A percentile compares a stretch with the other conserved stretches of the same genome.
phyloP scores from a whole-genome alignment of 306 rosid genomes.

The Gleditsia sinensis region DNA sequence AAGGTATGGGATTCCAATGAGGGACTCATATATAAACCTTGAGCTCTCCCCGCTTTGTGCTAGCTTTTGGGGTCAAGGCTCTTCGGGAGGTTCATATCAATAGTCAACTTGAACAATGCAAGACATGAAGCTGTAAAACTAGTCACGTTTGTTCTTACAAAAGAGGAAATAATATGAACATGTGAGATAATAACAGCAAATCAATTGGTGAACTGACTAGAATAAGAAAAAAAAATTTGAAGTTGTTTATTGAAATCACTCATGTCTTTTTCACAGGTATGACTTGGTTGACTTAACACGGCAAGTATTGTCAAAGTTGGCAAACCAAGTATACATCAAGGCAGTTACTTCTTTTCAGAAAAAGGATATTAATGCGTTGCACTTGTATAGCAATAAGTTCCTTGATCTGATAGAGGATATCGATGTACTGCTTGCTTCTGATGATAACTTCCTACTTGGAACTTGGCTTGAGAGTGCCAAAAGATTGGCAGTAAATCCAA shows the following conservation, averaged over 20 bases:
- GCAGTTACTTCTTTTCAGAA: conserved; percentile 62
- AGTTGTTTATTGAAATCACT: conserved; percentile 17
- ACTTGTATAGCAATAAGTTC: conserved; percentile 58
- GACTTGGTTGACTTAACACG: conserved; percentile 93
- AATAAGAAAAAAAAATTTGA: conserved; percentile 4
- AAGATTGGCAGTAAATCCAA: conserved; percentile 60
- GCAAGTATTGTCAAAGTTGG: conserved; percentile 85
- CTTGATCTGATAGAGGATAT: conserved; percentile 80
- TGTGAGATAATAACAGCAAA: conserved; percentile 14
- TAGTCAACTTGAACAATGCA: background rate
- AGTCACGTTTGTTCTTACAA: background rate
- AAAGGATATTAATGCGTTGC: conserved; percentile 58
- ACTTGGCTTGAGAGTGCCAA: conserved; percentile 95
- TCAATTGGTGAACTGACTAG: background rate
- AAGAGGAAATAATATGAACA: background rate
- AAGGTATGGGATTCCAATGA: no score
- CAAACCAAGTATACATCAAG: conserved; percentile 68
- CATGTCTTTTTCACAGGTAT: conserved; percentile 59
- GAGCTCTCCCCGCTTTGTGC: no score
- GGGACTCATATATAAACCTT: no score
- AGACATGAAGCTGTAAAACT: background rate
- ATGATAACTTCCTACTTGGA: conserved; percentile 84
- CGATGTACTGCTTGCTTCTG: conserved; percentile 76
- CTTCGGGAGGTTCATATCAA: background rate
- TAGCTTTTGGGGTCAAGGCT: no score